phyloP scores from a whole-genome alignment of 1,139 yeast genomes.

The Petasospora rhodanensis region DNA sequence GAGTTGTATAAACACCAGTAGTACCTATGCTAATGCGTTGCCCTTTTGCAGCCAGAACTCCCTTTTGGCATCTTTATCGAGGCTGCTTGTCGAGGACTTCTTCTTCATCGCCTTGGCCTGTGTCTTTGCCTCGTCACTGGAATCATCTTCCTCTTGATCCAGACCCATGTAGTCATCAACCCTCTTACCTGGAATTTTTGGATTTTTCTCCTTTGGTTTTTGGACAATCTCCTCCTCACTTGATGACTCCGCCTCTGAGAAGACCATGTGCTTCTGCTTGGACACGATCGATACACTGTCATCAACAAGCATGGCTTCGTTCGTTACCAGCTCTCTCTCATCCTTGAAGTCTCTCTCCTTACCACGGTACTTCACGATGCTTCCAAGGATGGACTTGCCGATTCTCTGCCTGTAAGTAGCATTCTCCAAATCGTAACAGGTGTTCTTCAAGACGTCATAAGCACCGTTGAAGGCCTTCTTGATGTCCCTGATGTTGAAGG shows the following conservation, averaged over 20 bases:
- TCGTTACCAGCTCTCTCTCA: conserved; percentile 60
- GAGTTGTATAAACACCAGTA: no score
- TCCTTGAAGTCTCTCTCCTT: conserved; percentile 75
- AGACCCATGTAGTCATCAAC: conserved; percentile 34
- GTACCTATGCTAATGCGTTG: conserved; percentile 21
- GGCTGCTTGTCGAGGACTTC: conserved; percentile 12
- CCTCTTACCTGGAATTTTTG: conserved; percentile 18
- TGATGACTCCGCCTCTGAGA: conserved; percentile 11
- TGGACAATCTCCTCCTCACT: conserved; percentile 10
- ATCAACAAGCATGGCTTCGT: conserved; percentile 46
- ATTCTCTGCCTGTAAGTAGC: conserved; percentile 64
- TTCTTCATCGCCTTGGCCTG: conserved; percentile 1
- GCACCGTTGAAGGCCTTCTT: conserved; percentile 93
- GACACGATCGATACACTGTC: conserved; percentile 4
- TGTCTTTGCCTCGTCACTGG: conserved; percentile 8
- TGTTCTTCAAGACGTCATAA: conserved; percentile 69
- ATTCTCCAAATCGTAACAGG: conserved; percentile 53
- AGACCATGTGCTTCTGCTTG: conserved; percentile 3
- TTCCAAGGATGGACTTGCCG: conserved; percentile 76
- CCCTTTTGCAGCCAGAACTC: conserved; percentile 44
- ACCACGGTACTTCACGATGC: conserved; percentile 73
- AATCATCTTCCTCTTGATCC: conserved; percentile 21
- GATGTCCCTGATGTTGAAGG: conserved; percentile 75
- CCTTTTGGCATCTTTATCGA: conserved; percentile 34
- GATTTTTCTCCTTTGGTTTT: conserved; percentile 1